These are phyloP conservation scores for Hemisphaericaspora xylofermentans DNA, from an alignment of 1,139 yeast genomes.

Conservation along the genomic window DNA sequence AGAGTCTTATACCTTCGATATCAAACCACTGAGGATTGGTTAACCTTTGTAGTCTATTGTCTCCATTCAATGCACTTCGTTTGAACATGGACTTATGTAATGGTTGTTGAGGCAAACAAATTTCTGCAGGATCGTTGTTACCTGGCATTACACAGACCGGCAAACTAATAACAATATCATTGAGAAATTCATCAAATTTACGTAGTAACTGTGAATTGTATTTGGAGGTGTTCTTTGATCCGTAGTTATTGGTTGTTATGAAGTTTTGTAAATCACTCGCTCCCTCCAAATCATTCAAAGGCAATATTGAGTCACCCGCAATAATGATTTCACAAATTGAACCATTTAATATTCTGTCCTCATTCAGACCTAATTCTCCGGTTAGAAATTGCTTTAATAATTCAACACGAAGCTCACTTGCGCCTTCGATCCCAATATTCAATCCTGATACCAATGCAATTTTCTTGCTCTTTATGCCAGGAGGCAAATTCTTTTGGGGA, in stretches of 20 bases:
- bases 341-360: constrained; percentile 23
- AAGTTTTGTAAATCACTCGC: constrained; percentile 27
- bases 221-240: constrained; percentile 51
- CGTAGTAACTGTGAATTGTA: constrained; percentile 43
- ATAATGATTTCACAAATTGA: constrained; percentile 58
- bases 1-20: constrained; percentile 51
- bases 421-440: constrained; percentile 44
- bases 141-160: constrained; percentile 88
- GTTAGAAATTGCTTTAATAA: constrained; percentile 68
- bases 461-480: constrained; percentile 12
- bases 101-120: constrained; percentile 87
- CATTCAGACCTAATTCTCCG: constrained; percentile 60
- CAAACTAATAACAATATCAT: constrained; percentile 56
- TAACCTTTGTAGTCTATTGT: constrained; percentile 39
- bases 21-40: constrained; percentile 80
- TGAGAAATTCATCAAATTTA: constrained; percentile 56
- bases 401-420: constrained; percentile 50
- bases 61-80: constrained; percentile 43
- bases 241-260: constrained; percentile 44
- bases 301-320: constrained; percentile 73
- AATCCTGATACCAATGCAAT: constrained; percentile 79
- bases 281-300: constrained; percentile 21
- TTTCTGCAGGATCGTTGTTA: constrained; percentile 74
- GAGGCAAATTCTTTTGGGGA: constrained; percentile 47
- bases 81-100: constrained; percentile 72